Conservation (phyloP, 345 rosid species). For the Dimocarpus longan region DNA sequence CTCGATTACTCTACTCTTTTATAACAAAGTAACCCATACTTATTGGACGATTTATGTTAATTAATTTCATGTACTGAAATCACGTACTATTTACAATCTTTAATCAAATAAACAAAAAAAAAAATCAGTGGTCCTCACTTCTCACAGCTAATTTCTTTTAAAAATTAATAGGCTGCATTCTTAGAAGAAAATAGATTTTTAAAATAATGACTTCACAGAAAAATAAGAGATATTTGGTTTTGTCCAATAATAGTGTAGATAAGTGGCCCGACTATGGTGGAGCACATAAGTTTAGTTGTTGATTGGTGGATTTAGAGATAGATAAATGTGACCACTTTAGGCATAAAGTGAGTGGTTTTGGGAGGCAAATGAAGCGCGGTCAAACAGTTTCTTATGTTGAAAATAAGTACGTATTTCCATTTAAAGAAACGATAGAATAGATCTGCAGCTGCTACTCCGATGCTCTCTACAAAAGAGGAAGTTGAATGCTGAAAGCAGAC, state of each 20-base stretch:
- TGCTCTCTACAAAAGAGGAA: no score
- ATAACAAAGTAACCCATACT: neutral
- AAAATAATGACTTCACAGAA: no score
- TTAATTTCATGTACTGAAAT: no score
- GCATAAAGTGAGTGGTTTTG: neutral
- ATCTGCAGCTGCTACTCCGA: neutral
- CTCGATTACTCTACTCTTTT: constrained; percentile 6
- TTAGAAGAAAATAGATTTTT: neutral
- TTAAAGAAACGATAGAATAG: neutral
- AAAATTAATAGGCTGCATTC: neutral
- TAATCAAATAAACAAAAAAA: no score
- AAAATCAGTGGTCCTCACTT: no score
- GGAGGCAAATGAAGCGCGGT: neutral
- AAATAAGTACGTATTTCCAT: neutral
- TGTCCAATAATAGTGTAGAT: neutral
- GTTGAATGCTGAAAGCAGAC: no score
- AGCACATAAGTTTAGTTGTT: neutral
- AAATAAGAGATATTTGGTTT: neutral
- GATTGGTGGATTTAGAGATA: constrained; percentile 8
- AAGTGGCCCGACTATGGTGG: neutral
- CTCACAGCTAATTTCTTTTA: no score
- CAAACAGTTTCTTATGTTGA: neutral
- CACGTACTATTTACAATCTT: no score
- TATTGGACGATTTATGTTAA: no score
- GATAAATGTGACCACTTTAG: neutral